A percentile compares a stretch with the other conserved stretches of the same genome.
phyloP scores from a whole-genome alignment of 805 yeast genomes.

The Starmera dryadoides region DNA sequence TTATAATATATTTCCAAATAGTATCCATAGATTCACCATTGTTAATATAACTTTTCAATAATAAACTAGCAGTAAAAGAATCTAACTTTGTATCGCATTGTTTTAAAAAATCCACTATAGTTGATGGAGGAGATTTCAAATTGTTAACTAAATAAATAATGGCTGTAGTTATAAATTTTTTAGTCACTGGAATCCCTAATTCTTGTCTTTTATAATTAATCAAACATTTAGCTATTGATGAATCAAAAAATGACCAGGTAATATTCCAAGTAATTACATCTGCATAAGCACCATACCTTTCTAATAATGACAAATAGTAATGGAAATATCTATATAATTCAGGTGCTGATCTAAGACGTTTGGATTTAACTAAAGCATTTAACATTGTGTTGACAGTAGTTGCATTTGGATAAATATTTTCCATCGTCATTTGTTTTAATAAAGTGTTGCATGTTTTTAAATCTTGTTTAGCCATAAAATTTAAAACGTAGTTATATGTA shows the following conservation, averaged over 20 bases:
- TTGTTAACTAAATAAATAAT: constrained; percentile 15
- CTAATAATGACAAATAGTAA: constrained; percentile 26
- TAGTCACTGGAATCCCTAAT: constrained; percentile 24
- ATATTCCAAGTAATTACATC: constrained; percentile 32
- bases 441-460: constrained; percentile 32
- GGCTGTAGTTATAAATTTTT: constrained; percentile 18
- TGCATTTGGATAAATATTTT: constrained; percentile 25
- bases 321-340: constrained; percentile 22
- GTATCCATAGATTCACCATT: constrained; percentile 19
- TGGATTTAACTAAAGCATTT: constrained; percentile 20
- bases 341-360: constrained; percentile 20
- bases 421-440: constrained; percentile 31
- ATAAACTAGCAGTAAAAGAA: constrained; percentile 16
- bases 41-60: constrained; percentile 18
- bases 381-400: constrained; percentile 32
- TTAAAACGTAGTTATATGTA: constrained; percentile 30
- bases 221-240: constrained; percentile 24
- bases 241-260: constrained; percentile 25
- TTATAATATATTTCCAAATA: constrained; percentile 21
- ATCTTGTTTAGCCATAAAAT: constrained; percentile 31
- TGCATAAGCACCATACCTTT: constrained; percentile 17
- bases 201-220: constrained; percentile 25
- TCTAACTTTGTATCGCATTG: constrained; percentile 19
- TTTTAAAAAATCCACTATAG: constrained; percentile 9
- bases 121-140: constrained; percentile 1